Evolutionary conservation across 345 rosid species (phyloP).

Genomic region (Brassica juncea): DNA sequence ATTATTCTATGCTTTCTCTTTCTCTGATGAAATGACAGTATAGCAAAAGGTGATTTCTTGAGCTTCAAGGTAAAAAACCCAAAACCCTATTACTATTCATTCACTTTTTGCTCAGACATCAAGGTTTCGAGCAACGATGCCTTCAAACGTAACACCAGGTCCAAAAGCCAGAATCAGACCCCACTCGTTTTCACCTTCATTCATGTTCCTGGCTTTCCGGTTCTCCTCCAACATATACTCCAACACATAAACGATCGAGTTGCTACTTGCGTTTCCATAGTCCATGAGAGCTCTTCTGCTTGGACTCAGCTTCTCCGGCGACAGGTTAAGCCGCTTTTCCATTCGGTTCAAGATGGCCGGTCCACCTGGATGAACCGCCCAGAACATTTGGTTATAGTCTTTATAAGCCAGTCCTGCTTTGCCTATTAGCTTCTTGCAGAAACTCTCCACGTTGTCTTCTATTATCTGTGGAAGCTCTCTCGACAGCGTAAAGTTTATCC

Average conservation of each 20-base stretch:
- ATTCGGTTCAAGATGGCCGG: constrained; percentile 89
- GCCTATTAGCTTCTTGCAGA: constrained; percentile 66
- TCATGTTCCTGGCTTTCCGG: constrained; percentile 45
- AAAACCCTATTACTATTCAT: background rate
- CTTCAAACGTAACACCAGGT: constrained; percentile 98
- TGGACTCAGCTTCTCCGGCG: constrained; percentile 72
- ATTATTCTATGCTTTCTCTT: constrained; percentile 25
- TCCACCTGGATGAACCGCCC: constrained; percentile 99
- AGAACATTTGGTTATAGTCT: constrained; percentile 76
- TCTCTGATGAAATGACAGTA: background rate
- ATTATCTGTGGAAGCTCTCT: constrained; percentile 94
- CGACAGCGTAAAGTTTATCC: constrained; percentile 82
- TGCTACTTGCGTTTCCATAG: constrained; percentile 94
- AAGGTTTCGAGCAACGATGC: constrained; percentile 87
- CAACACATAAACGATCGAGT: constrained; percentile 84
- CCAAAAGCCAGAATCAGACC: constrained; percentile 92
- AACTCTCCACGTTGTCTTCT: constrained; percentile 80
- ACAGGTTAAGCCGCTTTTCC: constrained; percentile 73
- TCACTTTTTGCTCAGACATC: constrained; percentile 31
- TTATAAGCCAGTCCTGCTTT: constrained; percentile 44
- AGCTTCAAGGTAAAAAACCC: constrained; percentile 28
- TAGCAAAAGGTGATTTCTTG: constrained; percentile 15
- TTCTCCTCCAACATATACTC: constrained; percentile 87
- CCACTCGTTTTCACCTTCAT: constrained; percentile 49
- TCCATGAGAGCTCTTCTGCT: constrained; percentile 90